phyloP scores from a whole-genome alignment of 495 filamentous ascomycete genomes.

The Hypoxylon trugodes region DNA sequence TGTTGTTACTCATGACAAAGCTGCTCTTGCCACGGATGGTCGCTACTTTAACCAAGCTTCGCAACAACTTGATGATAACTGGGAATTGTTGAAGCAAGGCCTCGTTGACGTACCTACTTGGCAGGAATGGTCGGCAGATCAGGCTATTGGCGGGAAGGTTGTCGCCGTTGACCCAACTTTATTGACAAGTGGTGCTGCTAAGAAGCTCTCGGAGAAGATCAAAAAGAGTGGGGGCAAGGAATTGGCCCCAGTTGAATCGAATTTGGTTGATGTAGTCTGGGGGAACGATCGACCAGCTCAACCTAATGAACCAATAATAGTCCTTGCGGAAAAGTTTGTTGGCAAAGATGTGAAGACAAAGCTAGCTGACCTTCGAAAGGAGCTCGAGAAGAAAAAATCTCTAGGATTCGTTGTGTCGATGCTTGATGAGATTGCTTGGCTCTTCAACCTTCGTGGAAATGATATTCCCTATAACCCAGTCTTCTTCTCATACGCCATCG shows the following conservation, averaged over 20 bases:
- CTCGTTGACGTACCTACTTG: constrained; percentile 93
- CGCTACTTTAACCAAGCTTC: constrained; percentile 98
- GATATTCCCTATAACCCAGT: constrained; percentile 99
- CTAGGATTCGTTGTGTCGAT: constrained; percentile 90
- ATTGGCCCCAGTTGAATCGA: constrained; percentile 75
- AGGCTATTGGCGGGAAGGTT: constrained; percentile 82
- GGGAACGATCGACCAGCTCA: constrained; percentile 73
- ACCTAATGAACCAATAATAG: constrained; percentile 78
- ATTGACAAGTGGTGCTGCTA: constrained; percentile 83
- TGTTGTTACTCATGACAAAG: constrained; percentile 84
- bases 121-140: constrained; percentile 95
- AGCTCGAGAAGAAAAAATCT: constrained; percentile 90
- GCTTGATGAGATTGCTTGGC: constrained; percentile 98
- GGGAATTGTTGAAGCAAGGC: constrained; percentile 91
- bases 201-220: constrained; percentile 86
- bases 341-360: constrained; percentile 88
- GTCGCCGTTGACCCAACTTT: constrained; percentile 93
- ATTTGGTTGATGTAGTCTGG: constrained; percentile 91
- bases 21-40: constrained; percentile 92
- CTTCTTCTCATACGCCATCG: constrained; percentile 94
- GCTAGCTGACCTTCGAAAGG: constrained; percentile 85
- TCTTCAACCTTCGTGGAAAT: constrained; percentile 94
- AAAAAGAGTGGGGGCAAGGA: constrained; percentile 85
- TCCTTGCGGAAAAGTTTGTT: constrained; percentile 74
- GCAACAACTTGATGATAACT: constrained; percentile 92